Base-by-base conservation (phyloP, 2,329 filamentous ascomycete genomes). In the Ophiostoma triangulosporum region DNA sequence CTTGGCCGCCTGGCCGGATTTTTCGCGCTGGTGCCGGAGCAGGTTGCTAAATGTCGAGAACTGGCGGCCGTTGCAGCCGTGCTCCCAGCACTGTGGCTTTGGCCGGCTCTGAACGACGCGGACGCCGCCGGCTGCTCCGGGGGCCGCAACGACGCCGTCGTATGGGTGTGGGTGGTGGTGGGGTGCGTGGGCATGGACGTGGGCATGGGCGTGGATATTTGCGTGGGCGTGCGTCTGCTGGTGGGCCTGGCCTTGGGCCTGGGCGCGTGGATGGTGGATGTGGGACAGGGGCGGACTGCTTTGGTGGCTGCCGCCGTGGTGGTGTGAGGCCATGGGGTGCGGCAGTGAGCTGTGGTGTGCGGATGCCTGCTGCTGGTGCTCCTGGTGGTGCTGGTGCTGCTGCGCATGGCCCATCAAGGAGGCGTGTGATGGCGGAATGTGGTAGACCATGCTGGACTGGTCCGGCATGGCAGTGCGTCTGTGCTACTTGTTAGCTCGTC, bases 11-110 rank as follows among this genome's bases (percentile, higher is more conserved):
- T 90, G 89, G 26, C 91, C 91, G 0, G 88, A 94, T 67, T 95
- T 96, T 68, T 97, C 91, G 43, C 91, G 80, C 68, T 96, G 90
- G 66, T 97, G 91, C 58, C 91, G 78, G 35, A 96, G 73, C 3
- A 96, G 77, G 65, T 96, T 96, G 77, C 89, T 95, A 65, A 96
- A 96, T 3, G 91, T 96, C 17, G 88, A 95, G 64, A 97, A 97
- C 63, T 95, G 87, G 29, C 90, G 83, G 20, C 91, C 91, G 63
- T 96, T 95, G 73, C 91, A 97, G 11, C 90, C 91, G 64, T 97
- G 91, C 57, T 96, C 91, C 87, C 88, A 97, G 68, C 91, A 96
- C 65, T 95, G 88, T 46, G 90, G 89, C 70, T 95, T 95, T n/a
- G 88, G 88, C 59, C 86, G 78, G 61, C 81, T 83, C 65, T 86